Base-by-base conservation (phyloP, 768 basidiomycete species). In the Gymnopilus dilepis region DNA sequence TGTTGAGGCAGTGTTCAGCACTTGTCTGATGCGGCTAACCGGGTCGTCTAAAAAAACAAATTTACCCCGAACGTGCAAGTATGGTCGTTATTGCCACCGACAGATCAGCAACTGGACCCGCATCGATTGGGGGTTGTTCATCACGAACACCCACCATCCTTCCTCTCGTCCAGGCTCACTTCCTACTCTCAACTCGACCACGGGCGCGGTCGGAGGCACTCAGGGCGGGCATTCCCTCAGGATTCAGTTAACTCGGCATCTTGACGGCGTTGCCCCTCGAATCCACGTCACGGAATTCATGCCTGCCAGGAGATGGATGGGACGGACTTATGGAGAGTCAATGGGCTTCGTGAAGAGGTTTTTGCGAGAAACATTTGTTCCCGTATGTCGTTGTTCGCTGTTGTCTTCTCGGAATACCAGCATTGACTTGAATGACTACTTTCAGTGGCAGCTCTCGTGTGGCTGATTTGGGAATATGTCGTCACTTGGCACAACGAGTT, bases 381-480 rank as follows among this genome's bases (percentile, higher is more conserved):
- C 19, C 19, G 62, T 59, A 41, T 6, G 62, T 55, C n/a, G n/a
- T 37, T 51, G n/a, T 5, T 38, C 11, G 38, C 31, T 15, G 6
- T 33, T 11, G 19, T 42, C 17, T 19, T 12, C 41, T 31, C n/a
- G n/a, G 17, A 31, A 8, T 22, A 5, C 17, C 30, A 45, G 12
- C 28, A 26, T 38, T 54, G 34, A 26, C 34, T 13, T 33, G 31
- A 26, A 47, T 17, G 28, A 21, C 34, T 17, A 19, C 47, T 24
- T 28, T n/a, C 37, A 68, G 64, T 68, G 12, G 58, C 47, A 37
- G 64, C 64, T 19, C 43, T 62, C n/a, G 60, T 62, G 15, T 48
- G 56, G 33, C 53, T 68, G 47, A 11, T 64, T 28, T 68, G 60
- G 62, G 67, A 68, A 40, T 65, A 50, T 31, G 19, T 58, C 24